phyloP scores from a whole-genome alignment of 257 asterid genomes.

The Solanum chiquidenum region DNA sequence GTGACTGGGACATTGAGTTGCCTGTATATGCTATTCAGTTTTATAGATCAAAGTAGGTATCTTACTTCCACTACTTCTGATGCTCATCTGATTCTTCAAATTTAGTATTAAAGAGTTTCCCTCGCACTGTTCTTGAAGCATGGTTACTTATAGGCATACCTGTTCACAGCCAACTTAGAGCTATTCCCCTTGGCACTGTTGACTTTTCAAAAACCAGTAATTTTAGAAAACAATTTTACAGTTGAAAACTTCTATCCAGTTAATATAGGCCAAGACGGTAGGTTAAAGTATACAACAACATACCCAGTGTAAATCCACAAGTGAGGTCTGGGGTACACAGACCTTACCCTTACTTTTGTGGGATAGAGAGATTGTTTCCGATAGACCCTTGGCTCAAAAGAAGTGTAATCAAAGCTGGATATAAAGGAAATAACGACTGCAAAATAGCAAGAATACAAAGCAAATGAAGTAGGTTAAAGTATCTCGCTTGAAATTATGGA shows the following conservation, averaged over 20 bases:
- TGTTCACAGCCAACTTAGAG: background rate
- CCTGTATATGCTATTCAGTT: background rate
- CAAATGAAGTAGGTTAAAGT: background rate
- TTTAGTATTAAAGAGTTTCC: background rate
- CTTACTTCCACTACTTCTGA: background rate
- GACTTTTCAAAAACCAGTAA: background rate
- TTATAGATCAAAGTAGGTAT: background rate
- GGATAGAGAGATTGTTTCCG: background rate
- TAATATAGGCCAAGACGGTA: background rate
- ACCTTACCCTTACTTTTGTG: background rate
- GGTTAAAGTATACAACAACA: background rate
- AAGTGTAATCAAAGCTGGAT: background rate
- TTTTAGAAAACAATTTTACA: background rate
- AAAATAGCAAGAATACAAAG: background rate
- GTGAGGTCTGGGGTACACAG: rapidly evolving
- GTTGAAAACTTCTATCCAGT: background rate
- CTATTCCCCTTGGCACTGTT: background rate
- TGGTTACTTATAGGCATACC: background rate
- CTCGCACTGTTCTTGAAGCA: background rate
- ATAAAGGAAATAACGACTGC: background rate
- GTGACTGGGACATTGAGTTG: background rate
- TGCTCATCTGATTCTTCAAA: background rate
- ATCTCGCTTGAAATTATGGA: background rate
- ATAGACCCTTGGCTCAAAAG: background rate
- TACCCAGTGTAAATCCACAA: background rate